These are phyloP conservation scores for Solanum virginianum DNA, from an alignment of 257 asterid genomes.

Conservation along the genomic window DNA sequence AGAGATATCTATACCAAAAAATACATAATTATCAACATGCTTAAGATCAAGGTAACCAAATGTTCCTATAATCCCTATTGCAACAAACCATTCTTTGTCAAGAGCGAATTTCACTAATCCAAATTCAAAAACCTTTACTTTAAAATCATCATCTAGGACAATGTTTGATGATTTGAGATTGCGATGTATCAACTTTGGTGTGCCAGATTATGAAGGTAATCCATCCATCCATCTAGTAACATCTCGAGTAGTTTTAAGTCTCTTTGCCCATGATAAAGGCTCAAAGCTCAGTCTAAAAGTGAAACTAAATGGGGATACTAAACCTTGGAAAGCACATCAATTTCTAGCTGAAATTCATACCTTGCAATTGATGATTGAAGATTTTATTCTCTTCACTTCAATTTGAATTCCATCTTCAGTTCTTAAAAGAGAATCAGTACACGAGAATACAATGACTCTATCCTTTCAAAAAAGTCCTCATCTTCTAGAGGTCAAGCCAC, in stretches of 20 bases:
- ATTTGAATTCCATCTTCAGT: not conserved
- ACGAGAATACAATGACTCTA: too few relatives aligned
- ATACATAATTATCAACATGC: constrained; percentile 43
- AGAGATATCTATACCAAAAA: not conserved
- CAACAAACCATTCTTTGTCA: constrained; percentile 32
- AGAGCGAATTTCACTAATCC: constrained; percentile 71
- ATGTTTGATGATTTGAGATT: constrained; percentile 36
- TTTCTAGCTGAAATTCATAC: not conserved
- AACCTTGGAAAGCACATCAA: not conserved
- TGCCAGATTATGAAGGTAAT: too few relatives aligned
- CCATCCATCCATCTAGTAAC: too few relatives aligned
- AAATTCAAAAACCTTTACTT: constrained; percentile 83
- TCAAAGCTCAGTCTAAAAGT: constrained; percentile 16
- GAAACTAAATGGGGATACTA: not conserved
- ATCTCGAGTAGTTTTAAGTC: not conserved
- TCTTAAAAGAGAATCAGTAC: not conserved
- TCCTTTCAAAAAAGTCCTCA: not conserved
- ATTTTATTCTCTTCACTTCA: not conserved
- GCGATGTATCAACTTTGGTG: too few relatives aligned
- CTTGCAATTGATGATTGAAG: not conserved
- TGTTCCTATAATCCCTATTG: constrained; percentile 64
- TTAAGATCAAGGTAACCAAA: constrained; percentile 94
- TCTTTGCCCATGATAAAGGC: constrained; percentile 35
- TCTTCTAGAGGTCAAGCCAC: not conserved
- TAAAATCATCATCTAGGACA: constrained; percentile 65